A percentile compares a stretch with the other conserved stretches of the same genome.
These are phyloP conservation scores for Mimosa bimucronata DNA, from an alignment of 306 rosid genomes.

Conservation along the genomic window DNA sequence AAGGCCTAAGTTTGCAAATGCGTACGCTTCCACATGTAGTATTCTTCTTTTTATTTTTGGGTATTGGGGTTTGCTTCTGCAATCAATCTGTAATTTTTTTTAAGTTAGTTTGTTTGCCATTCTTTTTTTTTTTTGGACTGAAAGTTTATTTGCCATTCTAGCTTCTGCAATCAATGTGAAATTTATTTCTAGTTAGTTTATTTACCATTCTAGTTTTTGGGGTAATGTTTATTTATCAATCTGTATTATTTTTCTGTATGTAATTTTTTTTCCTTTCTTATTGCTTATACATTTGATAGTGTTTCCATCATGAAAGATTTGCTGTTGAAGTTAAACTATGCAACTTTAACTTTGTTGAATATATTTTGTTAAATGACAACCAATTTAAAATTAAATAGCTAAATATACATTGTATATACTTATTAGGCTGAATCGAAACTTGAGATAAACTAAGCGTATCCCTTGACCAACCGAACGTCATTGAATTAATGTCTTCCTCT, in stretches of 20 bases:
- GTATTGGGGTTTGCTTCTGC: slow-evolving; percentile 9
- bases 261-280: background rate
- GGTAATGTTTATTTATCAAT: too few relatives aligned
- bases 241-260: background rate
- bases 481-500: too few relatives aligned
- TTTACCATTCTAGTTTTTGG: background rate
- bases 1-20: slow-evolving; percentile 41
- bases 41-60: background rate
- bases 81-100: slow-evolving; percentile 9
- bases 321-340: too few relatives aligned
- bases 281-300: background rate
- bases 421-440: too few relatives aligned
- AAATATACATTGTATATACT: too few relatives aligned
- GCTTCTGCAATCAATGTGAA: slow-evolving; percentile 16
- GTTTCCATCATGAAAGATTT: too few relatives aligned
- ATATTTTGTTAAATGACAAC: too few relatives aligned
- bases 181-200: slow-evolving; percentile 11
- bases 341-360: too few relatives aligned
- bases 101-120: background rate
- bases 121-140: slow-evolving; percentile 25
- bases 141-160: slow-evolving; percentile 4
- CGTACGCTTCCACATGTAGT: slow-evolving; percentile 14
- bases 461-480: too few relatives aligned
- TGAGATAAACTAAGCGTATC: too few relatives aligned
- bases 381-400: too few relatives aligned